Conservation (phyloP, 768 basidiomycete genomes). For the Phylloporus sp. region DNA sequence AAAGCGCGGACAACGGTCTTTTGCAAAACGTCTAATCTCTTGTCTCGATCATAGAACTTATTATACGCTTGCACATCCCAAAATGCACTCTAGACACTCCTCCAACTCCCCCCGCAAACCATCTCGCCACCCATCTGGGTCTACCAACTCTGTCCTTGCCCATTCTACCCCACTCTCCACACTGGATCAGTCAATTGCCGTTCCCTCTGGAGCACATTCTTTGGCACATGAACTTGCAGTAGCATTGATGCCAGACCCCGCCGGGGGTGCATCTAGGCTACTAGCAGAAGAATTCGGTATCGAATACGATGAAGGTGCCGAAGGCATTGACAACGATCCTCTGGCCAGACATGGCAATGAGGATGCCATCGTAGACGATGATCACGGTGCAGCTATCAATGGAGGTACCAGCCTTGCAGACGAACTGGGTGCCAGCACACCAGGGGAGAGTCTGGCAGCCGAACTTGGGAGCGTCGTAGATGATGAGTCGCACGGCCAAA, state of each 20-base stretch:
- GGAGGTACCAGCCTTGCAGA: slow-evolving; percentile 40
- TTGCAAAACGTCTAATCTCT: slow-evolving; percentile 7
- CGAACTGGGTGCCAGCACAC: slow-evolving; percentile 31
- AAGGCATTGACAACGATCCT: slow-evolving; percentile 56
- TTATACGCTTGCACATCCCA: too few species aligned
- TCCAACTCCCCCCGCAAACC: slow-evolving; percentile 28
- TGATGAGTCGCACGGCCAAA: slow-evolving; percentile 13
- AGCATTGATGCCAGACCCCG: slow-evolving; percentile 85
- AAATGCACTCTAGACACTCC: slow-evolving; percentile 27
- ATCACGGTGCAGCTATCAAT: slow-evolving; percentile 27
- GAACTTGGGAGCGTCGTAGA: slow-evolving; percentile 22
- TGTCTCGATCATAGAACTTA: slow-evolving; percentile 10
- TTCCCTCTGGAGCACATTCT: slow-evolving; percentile 46
- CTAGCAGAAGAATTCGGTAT: slow-evolving; percentile 88
- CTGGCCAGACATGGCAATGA: slow-evolving; percentile 28
- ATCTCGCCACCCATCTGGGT: slow-evolving; percentile 28
- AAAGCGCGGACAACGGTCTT: slow-evolving; percentile 5
- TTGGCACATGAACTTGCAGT: slow-evolving; percentile 85
- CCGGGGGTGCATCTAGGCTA: slow-evolving; percentile 61
- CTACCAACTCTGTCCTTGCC: slow-evolving; percentile 15
- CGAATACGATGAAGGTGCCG: slow-evolving; percentile 84
- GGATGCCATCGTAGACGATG: slow-evolving; percentile 26
- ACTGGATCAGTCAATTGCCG: slow-evolving; percentile 28
- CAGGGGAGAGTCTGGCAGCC: slow-evolving; percentile 19
- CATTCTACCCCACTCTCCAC: slow-evolving; percentile 30